A percentile compares a stretch with the other conserved stretches of the same genome.
These are phyloP conservation scores for Obba rivulosa DNA, from an alignment of 768 basidiomycete genomes.

Conservation along the genomic window DNA sequence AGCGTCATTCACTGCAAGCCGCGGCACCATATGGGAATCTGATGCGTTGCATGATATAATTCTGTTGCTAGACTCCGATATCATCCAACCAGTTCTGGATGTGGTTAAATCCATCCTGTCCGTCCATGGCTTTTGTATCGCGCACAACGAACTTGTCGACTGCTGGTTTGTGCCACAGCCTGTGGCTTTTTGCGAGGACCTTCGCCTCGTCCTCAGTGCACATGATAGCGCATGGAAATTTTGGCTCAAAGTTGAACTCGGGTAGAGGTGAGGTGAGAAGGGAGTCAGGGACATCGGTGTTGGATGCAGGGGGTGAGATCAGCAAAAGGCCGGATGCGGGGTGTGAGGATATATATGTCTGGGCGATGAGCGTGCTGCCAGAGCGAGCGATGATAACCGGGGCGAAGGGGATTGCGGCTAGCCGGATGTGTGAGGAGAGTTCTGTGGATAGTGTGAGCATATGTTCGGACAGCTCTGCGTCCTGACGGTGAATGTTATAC, in stretches of 20 bases:
- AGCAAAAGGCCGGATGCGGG: constrained; percentile 59
- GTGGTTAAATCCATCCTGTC: constrained; percentile 32
- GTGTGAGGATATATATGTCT: constrained; percentile 64
- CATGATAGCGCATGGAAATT: constrained; percentile 55
- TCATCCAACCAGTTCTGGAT: constrained; percentile 54
- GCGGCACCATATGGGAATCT: too few species aligned
- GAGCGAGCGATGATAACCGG: constrained; percentile 52
- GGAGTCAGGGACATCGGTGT: constrained; percentile 25
- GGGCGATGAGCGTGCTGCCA: constrained; percentile 49
- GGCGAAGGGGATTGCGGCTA: constrained; percentile 45
- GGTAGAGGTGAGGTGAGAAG: constrained; percentile 32
- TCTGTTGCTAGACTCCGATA: constrained; percentile 35
- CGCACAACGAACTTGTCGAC: constrained; percentile 12
- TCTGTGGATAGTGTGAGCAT: constrained; percentile 24
- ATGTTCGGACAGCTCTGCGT: background rate
- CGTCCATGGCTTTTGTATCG: constrained; percentile 22
- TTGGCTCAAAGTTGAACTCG: constrained; percentile 58
- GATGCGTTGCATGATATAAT: constrained; percentile 3
- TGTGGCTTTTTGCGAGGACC: constrained; percentile 30
- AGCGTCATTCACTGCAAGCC: too few species aligned
- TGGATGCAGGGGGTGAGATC: constrained; percentile 48
- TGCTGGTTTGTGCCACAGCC: constrained; percentile 35
- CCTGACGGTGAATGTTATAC: background rate
- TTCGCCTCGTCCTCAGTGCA: constrained; percentile 29
- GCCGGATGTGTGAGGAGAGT: constrained; percentile 36